phyloP scores from a whole-genome alignment of 768 basidiomycete species.

The Rubroboletus satanas region DNA sequence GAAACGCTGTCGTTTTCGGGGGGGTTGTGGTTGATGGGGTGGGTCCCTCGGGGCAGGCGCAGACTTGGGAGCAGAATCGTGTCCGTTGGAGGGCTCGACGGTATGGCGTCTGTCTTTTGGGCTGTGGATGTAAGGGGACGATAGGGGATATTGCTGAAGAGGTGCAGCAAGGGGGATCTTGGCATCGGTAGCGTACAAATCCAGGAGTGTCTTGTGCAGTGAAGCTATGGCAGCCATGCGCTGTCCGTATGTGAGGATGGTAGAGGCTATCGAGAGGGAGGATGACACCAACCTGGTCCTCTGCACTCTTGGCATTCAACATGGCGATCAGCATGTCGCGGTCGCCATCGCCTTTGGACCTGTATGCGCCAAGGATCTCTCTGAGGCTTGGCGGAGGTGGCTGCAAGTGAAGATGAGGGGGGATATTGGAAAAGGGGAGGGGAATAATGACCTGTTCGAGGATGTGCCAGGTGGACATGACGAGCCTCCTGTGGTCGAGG shows the following conservation, averaged over 20 bases:
- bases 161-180: slow-evolving; percentile 30
- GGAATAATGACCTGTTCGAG: slow-evolving; percentile 41
- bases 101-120: slow-evolving; percentile 22
- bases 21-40: slow-evolving; percentile 37
- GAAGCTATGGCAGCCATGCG: slow-evolving; percentile 68
- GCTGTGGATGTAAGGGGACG: slow-evolving; percentile 28
- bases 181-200: slow-evolving; percentile 40
- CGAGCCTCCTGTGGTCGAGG: slow-evolving; percentile 31
- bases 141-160: slow-evolving; percentile 37
- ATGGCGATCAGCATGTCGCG: slow-evolving; percentile 87
- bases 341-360: slow-evolving; percentile 84
- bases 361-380: slow-evolving; percentile 85
- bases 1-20: slow-evolving; percentile 60
- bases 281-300: slow-evolving; percentile 70
- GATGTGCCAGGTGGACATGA: slow-evolving; percentile 43
- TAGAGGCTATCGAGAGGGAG: slow-evolving; percentile 1
- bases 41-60: slow-evolving; percentile 23
- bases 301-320: slow-evolving; percentile 87
- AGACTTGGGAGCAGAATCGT: slow-evolving; percentile 11
- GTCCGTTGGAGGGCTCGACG: slow-evolving; percentile 15
- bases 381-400: slow-evolving; percentile 75
- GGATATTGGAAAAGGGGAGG: neutral
- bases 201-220: slow-evolving; percentile 68
- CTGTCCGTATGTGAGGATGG: slow-evolving; percentile 34
- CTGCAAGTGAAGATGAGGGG: slow-evolving; percentile 34